Base-by-base conservation (phyloP, 805 yeast genomes). In the Hanseniaspora lindneri region DNA sequence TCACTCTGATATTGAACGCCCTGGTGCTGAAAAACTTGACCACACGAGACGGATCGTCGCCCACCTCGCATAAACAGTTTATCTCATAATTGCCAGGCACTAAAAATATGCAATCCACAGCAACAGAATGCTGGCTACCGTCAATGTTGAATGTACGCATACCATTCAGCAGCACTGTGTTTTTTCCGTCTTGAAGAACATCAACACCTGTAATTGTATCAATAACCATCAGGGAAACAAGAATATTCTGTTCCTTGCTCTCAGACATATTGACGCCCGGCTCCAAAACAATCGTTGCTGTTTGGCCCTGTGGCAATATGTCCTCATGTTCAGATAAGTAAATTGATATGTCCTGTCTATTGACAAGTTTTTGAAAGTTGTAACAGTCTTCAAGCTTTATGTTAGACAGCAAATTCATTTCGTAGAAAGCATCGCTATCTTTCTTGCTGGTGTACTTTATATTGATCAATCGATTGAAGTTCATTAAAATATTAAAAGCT, bases 351-450 rank as follows among this genome's bases (percentile, higher is more conserved):
- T 49, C 47, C 14, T 43, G 42, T 44, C 47, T 39, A 11, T 36
- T 44, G 2, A 49, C 42, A 9, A 49, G 19, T 16, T 33, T 43
- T 28, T 39, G 41, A 13, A 42, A 49, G 14, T 44, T 49, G 25
- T 43, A 32, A 24, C 52, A 49, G 24, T 49, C 52, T 28, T 44
- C 44, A 10, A 49, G 21, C 13, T 34, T 49, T 5, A 49, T 23
- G 29, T 39, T 30, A 5, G 77, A 75, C 28, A 95, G 67, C 30
- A 85, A 62, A 54, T 83, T 89, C 40, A 85, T 69, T 19, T 61
- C 59, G 1, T 95, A 9, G 11, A 27, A 95, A 1, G 54, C 44
- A 25, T 79, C 11, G 17, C 5, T 3, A 2, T 20, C 20, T 33
- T 34, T n/a, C 16, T 8, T 27, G 14, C 23, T 11, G 28, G 10